phyloP scores from a whole-genome alignment of 257 asterid species.

The Plantago ovata region DNA sequence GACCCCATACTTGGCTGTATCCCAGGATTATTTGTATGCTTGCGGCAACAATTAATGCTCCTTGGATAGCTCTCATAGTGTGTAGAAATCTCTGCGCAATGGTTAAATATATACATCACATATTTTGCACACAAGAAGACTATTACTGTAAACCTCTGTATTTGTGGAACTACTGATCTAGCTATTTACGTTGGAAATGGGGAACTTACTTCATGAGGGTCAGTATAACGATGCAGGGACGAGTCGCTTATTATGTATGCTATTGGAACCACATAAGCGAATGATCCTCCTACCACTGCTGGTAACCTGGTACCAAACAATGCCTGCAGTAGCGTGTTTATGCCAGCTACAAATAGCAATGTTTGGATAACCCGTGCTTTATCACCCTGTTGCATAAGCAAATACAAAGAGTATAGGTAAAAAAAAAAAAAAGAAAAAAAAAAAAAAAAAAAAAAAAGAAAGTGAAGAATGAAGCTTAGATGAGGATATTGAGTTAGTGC shows the following conservation, averaged over 20 bases:
- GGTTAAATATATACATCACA: neutral
- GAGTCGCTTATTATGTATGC: conserved; percentile 72
- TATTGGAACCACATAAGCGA: conserved; percentile 78
- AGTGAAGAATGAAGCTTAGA: neutral
- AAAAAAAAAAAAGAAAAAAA: too few relatives aligned
- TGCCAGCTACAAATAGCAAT: conserved; percentile 87
- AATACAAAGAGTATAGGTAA: neutral
- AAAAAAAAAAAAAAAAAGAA: neutral
- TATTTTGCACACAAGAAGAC: neutral
- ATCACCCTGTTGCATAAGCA: conserved; percentile 59
- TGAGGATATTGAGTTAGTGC: neutral
- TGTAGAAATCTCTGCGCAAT: conserved; percentile 70
- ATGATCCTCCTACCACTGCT: conserved; percentile 92
- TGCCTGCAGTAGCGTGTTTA: conserved; percentile 93
- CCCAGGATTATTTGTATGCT: conserved; percentile 90
- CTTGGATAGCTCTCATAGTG: conserved; percentile 97
- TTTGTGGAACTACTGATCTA: neutral
- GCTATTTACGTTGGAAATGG: conserved; percentile 1
- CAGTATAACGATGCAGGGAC: conserved; percentile 57
- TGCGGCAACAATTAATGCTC: conserved; percentile 88
- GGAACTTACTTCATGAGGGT: conserved; percentile 63
- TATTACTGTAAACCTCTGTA: neutral
- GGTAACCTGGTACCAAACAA: conserved; percentile 96
- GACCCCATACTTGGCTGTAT: conserved; percentile 98
- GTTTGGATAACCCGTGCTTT: conserved; percentile 91